Conservation (phyloP, 768 basidiomycete species). For the Boletus huronensis region DNA sequence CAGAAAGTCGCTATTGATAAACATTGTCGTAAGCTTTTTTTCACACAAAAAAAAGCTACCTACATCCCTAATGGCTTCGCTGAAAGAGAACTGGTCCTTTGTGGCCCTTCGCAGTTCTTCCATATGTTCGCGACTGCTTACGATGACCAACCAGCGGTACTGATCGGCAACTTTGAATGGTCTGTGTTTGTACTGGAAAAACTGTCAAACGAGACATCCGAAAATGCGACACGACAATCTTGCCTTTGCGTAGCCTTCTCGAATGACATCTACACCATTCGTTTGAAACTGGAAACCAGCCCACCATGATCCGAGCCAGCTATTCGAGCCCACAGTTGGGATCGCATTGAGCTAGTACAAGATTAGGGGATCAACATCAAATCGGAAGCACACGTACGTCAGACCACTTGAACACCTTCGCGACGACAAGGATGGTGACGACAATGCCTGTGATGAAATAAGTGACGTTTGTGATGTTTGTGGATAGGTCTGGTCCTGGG, state of each 20-base stretch:
- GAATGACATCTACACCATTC: conserved; percentile 8
- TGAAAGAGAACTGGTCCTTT: conserved; percentile 37
- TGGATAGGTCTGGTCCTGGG: not conserved
- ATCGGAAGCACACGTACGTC: not conserved
- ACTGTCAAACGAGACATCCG: not conserved
- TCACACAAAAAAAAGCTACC: not conserved
- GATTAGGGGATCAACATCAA: not conserved
- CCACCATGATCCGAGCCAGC: conserved; percentile 28
- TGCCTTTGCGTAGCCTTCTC: not conserved
- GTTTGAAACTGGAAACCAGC: conserved; percentile 14
- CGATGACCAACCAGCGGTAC: conserved; percentile 39
- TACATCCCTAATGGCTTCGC: conserved; percentile 34
- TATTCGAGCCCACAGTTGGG: conserved; percentile 28
- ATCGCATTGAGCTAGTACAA: conserved; percentile 15
- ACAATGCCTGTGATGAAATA: not conserved
- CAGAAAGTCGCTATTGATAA: conserved; percentile 35
- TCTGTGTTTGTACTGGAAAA: not conserved
- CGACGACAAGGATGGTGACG: not conserved
- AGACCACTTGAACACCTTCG: not conserved
- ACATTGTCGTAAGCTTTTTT: not conserved
- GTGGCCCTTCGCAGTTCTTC: conserved; percentile 41
- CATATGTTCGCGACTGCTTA: conserved; percentile 30
- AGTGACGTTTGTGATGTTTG: not conserved
- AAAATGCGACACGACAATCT: not conserved
- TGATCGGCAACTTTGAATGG: conserved; percentile 1